Conservation (phyloP, 1,284 basidiomycete genomes). For the Rhodotorula sp. region DNA sequence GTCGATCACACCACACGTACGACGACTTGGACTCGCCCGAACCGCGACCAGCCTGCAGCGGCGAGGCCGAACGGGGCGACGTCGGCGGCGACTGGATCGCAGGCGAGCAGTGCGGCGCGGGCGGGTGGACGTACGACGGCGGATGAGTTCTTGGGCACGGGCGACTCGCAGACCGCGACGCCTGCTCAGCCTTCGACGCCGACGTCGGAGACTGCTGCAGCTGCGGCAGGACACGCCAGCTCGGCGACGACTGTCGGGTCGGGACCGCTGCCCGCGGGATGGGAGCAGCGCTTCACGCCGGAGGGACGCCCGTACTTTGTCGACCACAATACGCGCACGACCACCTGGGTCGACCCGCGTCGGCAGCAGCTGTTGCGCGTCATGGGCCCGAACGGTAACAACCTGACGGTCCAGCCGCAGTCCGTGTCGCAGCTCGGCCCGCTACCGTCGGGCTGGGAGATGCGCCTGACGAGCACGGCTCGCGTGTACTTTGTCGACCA, state of each 20-base stretch:
- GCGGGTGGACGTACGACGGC: conserved; percentile 40
- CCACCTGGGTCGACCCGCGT: conserved; percentile 97
- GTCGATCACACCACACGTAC: conserved; percentile 73
- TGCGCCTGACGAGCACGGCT: conserved; percentile 88
- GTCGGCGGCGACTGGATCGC: conserved; percentile 45
- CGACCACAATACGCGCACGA: conserved; percentile 76
- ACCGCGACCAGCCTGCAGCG: conserved; percentile 47
- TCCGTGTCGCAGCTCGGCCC: conserved; percentile 88
- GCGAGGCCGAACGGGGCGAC: conserved; percentile 48
- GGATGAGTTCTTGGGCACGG: conserved; percentile 45
- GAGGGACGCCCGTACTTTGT: conserved; percentile 98
- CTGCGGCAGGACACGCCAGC: conserved; percentile 12
- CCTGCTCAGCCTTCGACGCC: conserved; percentile 31
- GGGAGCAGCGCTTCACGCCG: conserved; percentile 98
- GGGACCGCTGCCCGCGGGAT: conserved; percentile 85
- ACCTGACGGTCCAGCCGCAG: conserved; percentile 70
- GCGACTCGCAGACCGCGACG: conserved; percentile 36
- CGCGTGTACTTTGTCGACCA: conserved; percentile 96
- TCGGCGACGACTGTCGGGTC: conserved; percentile 67
- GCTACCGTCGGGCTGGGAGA: conserved; percentile 95
- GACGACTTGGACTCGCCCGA: conserved; percentile 87
- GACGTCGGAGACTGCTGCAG: conserved; percentile 47
- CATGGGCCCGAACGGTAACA: conserved; percentile 78
- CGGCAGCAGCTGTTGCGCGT: conserved; percentile 79
- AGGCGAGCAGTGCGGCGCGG: conserved; percentile 5